A percentile compares a stretch with the other conserved stretches of the same genome.
These are phyloP conservation scores for Fusarium sp. DNA, from an alignment of 2,329 filamentous ascomycete species.

Conservation along the genomic window DNA sequence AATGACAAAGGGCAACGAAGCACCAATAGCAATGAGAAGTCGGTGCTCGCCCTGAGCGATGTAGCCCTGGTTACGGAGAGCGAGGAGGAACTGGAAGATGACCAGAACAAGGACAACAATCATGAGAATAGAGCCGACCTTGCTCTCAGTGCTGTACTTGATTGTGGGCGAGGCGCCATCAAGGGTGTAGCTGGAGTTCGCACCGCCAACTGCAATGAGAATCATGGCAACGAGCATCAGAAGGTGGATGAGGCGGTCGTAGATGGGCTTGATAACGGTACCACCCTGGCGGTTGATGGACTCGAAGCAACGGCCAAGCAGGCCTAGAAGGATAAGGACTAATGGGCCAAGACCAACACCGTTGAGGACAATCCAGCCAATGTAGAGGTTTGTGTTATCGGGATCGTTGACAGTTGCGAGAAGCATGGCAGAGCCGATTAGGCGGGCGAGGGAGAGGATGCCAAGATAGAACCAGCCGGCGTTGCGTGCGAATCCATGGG, in stretches of 20 bases:
- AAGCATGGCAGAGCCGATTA: slow-evolving; percentile 67
- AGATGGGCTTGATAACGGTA: slow-evolving; percentile 49
- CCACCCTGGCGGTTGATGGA: slow-evolving; percentile 61
- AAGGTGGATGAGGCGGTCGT: slow-evolving; percentile 57
- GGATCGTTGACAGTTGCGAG: slow-evolving; percentile 65
- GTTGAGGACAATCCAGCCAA: slow-evolving; percentile 54
- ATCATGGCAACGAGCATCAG: slow-evolving; percentile 60
- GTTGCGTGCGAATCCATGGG: slow-evolving; percentile 68
- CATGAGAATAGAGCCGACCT: slow-evolving; percentile 51
- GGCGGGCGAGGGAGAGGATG: slow-evolving; percentile 70
- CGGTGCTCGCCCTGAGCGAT: slow-evolving; percentile 68
- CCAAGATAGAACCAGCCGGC: slow-evolving; percentile 74
- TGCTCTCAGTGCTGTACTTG: slow-evolving; percentile 49
- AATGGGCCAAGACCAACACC: slow-evolving; percentile 61
- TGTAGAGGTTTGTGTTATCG: slow-evolving; percentile 57
- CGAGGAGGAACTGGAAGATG: slow-evolving; percentile 59
- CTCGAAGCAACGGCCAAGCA: slow-evolving; percentile 59
- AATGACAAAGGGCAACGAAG: slow-evolving; percentile 54
- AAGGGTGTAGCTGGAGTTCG: slow-evolving; percentile 45
- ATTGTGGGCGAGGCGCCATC: slow-evolving; percentile 45
- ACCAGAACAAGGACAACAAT: slow-evolving; percentile 59
- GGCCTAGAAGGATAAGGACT: slow-evolving; percentile 59
- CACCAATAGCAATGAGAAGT: slow-evolving; percentile 62
- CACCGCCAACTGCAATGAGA: slow-evolving; percentile 54
- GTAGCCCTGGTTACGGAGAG: slow-evolving; percentile 57